A percentile compares a stretch with the other conserved stretches of the same genome.
These are phyloP conservation scores for Leccinellum albellum DNA, from an alignment of 768 basidiomycete species.

Conservation along the genomic window DNA sequence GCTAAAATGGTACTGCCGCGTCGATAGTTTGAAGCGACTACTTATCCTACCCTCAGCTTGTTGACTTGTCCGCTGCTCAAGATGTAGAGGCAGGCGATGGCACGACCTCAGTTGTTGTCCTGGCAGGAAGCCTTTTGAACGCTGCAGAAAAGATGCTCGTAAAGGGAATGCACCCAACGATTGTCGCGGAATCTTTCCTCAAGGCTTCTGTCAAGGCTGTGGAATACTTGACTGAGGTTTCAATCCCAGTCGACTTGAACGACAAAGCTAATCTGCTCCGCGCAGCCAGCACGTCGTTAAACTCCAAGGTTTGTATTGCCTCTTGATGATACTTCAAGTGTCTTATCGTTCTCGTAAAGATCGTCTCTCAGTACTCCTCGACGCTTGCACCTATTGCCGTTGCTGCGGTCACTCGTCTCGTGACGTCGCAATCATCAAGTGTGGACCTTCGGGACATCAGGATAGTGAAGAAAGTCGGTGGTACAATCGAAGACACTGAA, in stretches of 20 bases:
- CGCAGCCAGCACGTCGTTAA: conserved; percentile 92
- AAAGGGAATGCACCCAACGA: conserved; percentile 97
- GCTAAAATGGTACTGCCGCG: conserved; percentile 79
- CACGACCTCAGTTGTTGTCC: conserved; percentile 94
- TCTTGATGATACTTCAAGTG: background rate
- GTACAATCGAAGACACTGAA: conserved; percentile 98
- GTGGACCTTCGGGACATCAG: conserved; percentile 96
- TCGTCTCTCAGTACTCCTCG: conserved; percentile 98
- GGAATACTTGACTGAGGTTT: conserved; percentile 90
- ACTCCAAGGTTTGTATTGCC: conserved; percentile 72
- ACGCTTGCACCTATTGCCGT: conserved; percentile 99
- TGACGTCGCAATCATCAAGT: conserved; percentile 84
- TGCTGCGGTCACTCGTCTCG: conserved; percentile 88
- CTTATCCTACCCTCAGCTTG: conserved; percentile 55
- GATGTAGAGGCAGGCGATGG: conserved; percentile 99
- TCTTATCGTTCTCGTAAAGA: conserved; percentile 45
- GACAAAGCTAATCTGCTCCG: conserved; percentile 83
- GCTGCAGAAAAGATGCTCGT: conserved; percentile 96
- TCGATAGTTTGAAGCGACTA: background rate
- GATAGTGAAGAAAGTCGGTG: conserved; percentile 96
- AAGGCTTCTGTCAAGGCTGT: conserved; percentile 90
- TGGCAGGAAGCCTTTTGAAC: conserved; percentile 88
- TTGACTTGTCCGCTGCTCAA: conserved; percentile 96
- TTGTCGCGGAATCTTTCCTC: conserved; percentile 93
- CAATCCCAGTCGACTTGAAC: conserved; percentile 84